These are phyloP conservation scores for Candida alai DNA, from an alignment of 805 yeast genomes.

Conservation along the genomic window DNA sequence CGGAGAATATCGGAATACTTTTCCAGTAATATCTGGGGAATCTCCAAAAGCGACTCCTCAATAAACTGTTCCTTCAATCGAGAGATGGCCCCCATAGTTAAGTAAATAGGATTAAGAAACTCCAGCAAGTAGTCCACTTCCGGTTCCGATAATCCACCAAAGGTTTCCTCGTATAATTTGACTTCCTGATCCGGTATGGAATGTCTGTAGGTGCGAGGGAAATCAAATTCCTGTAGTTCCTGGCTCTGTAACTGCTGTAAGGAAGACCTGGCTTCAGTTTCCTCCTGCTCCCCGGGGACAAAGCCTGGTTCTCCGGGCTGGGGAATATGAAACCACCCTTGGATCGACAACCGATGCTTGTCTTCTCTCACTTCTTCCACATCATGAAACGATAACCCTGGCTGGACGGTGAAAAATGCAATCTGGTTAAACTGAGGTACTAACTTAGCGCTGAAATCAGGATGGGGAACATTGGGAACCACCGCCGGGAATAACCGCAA, in stretches of 20 bases:
- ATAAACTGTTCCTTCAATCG: slow-evolving; percentile 50
- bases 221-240: slow-evolving; percentile 74
- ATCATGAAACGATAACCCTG: slow-evolving; percentile 95
- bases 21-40: slow-evolving; percentile 58
- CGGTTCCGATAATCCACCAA: slow-evolving; percentile 16
- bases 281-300: slow-evolving; percentile 77
- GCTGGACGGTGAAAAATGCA: slow-evolving; percentile 93
- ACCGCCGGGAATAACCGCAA: slow-evolving; percentile 81
- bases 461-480: slow-evolving; percentile 82
- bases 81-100: slow-evolving; percentile 32
- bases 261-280: slow-evolving; percentile 69
- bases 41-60: slow-evolving; percentile 66
- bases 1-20: slow-evolving; percentile 48
- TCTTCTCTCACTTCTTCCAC: slow-evolving; percentile 95
- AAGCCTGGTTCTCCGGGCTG: slow-evolving; percentile 88
- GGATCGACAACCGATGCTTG: slow-evolving; percentile 85
- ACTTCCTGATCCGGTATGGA: slow-evolving; percentile 40
- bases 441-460: slow-evolving; percentile 65
- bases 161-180: slow-evolving; percentile 18
- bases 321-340: slow-evolving; percentile 99
- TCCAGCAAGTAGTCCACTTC: slow-evolving; percentile 50
- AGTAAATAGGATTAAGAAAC: slow-evolving; percentile 54
- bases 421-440: slow-evolving; percentile 95
- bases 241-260: slow-evolving; percentile 75
- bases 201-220: slow-evolving; percentile 60